A percentile compares a stretch with the other conserved stretches of the same genome.
Evolutionary conservation across 169 alveolate species (phyloP).

Genomic region (Cryptosporidium andersoni): DNA sequence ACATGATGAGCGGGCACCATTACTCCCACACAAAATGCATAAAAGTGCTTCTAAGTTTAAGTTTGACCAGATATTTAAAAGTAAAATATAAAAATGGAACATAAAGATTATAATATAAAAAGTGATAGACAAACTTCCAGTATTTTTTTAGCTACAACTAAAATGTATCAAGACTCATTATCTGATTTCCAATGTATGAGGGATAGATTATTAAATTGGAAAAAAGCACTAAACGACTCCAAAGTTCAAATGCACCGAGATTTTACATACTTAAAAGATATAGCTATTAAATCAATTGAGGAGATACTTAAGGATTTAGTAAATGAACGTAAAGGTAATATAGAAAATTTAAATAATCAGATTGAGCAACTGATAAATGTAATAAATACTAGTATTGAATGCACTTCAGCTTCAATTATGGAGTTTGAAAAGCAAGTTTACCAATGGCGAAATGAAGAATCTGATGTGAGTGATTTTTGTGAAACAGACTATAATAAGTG

Average conservation of each 20-base stretch:
- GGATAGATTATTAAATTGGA: conserved; percentile 56
- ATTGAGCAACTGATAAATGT: conserved; percentile 24
- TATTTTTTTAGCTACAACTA: conserved; percentile 7
- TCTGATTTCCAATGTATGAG: conserved; percentile 37
- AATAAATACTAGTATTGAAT: conserved; percentile 59
- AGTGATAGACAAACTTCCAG: neutral
- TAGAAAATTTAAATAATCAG: conserved; percentile 14
- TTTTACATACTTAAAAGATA: conserved; percentile 17
- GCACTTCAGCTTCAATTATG: conserved; percentile 32
- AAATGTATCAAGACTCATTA: conserved; percentile 52
- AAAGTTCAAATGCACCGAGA: conserved; percentile 24
- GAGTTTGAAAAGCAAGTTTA: conserved; percentile 44
- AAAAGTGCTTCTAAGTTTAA: too few species aligned
- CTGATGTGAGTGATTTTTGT: neutral
- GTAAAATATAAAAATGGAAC: conserved; percentile 1
- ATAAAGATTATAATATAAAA: neutral
- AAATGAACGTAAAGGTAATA: conserved; percentile 17
- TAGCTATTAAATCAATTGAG: conserved; percentile 29
- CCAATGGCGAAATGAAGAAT: neutral
- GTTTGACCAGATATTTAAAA: neutral
- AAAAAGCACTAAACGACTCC: neutral
- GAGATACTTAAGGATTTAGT: conserved; percentile 25
- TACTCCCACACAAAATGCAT: too few species aligned
- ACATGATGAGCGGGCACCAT: too few species aligned
- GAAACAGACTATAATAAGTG: conserved; percentile 5